Evolutionary conservation across 1,139 yeast genomes (phyloP).

Genomic region (Sugiyamaella japonica): DNA sequence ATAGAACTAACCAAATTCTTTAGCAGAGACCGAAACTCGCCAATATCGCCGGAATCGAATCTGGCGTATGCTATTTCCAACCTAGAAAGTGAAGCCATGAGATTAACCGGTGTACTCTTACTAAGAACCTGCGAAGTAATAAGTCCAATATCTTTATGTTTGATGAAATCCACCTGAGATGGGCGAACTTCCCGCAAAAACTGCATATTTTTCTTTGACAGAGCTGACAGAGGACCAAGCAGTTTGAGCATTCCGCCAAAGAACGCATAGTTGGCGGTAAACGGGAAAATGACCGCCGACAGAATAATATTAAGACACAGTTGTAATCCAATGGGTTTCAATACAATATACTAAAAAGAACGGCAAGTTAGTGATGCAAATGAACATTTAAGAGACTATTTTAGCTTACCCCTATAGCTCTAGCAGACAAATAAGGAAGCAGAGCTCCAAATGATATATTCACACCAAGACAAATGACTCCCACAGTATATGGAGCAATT

Average conservation of each 20-base stretch:
- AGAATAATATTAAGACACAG: conserved; percentile 29
- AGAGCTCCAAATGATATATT: conserved; percentile 24
- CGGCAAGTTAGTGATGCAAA: neutral
- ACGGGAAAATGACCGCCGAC: conserved; percentile 33
- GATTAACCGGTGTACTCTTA: conserved; percentile 25
- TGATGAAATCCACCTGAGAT: conserved; percentile 20
- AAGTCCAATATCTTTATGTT: conserved; percentile 19
- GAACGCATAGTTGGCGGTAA: conserved; percentile 32
- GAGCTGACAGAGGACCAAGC: conserved; percentile 19
- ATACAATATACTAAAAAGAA: conserved; percentile 15
- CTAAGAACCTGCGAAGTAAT: conserved; percentile 17
- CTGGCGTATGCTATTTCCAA: conserved; percentile 33
- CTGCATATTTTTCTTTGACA: conserved; percentile 24
- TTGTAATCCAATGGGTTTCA: conserved; percentile 34
- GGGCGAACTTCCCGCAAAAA: conserved; percentile 25
- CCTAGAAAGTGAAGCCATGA: conserved; percentile 27
- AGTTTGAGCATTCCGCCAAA: conserved; percentile 25
- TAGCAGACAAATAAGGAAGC: conserved; percentile 33
- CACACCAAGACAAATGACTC: conserved; percentile 28
- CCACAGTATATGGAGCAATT: conserved; percentile 25
- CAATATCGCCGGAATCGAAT: conserved; percentile 29
- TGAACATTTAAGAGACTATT: neutral
- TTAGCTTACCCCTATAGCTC: conserved; percentile 27
- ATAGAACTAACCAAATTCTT: conserved; percentile 23
- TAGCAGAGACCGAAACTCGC: conserved; percentile 23